Percentiles rank a stretch among this genome's conserved stretches.
Evolutionary conservation across 768 basidiomycete species (phyloP).

Genomic region (Gymnopilus dilepis): DNA sequence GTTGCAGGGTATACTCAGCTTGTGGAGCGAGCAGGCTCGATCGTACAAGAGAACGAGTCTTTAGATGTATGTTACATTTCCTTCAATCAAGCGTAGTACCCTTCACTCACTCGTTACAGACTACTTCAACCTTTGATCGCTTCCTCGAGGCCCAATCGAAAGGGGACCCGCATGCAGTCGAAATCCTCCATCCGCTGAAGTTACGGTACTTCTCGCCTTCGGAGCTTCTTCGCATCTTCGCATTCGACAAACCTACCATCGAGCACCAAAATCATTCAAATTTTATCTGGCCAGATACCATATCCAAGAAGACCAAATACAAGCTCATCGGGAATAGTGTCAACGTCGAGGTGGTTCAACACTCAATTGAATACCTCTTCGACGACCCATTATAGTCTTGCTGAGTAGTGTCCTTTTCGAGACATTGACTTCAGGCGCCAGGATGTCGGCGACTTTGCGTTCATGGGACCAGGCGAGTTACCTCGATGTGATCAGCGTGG

Average conservation of each 20-base stretch:
- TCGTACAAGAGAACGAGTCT: constrained; percentile 71
- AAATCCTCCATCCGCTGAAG: constrained; percentile 60
- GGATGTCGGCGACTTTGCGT: no score
- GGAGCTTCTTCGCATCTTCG: constrained; percentile 73
- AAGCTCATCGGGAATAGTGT: constrained; percentile 84
- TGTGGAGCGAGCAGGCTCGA: constrained; percentile 79
- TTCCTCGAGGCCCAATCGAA: constrained; percentile 53
- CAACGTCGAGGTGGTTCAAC: constrained; percentile 73
- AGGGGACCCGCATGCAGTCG: constrained; percentile 49
- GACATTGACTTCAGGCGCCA: no score
- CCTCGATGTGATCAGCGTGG: no score
- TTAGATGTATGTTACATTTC: constrained; percentile 56
- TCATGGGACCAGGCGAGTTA: no score
- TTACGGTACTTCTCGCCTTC: constrained; percentile 79
- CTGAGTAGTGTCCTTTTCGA: background rate
- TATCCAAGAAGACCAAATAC: constrained; percentile 75
- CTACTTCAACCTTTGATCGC: constrained; percentile 57
- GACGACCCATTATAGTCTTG: constrained; percentile 21
- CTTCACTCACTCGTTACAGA: constrained; percentile 44
- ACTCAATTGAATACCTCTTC: constrained; percentile 65
- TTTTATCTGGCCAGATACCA: constrained; percentile 67
- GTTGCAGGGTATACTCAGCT: constrained; percentile 71
- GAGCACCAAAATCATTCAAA: constrained; percentile 5
- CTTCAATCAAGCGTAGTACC: background rate
- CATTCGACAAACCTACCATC: constrained; percentile 47